phyloP scores from a whole-genome alignment of 2,329 filamentous ascomycete genomes.

The Metarhizium album region DNA sequence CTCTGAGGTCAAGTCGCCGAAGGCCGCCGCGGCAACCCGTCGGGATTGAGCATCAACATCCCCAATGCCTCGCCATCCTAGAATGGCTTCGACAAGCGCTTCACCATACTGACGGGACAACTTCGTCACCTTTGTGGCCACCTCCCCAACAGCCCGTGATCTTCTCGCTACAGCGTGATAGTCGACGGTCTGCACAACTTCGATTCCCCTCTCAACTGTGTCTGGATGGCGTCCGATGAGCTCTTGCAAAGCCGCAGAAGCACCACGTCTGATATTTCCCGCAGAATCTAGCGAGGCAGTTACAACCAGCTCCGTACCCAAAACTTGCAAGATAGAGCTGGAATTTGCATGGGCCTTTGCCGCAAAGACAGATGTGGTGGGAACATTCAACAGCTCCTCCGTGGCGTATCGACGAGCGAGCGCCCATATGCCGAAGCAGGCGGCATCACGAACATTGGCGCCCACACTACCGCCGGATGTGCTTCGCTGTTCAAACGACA shows the following conservation, averaged over 20 bases:
- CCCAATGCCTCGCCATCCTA: slow-evolving; percentile 82
- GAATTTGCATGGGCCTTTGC: slow-evolving; percentile 24
- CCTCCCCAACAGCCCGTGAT: slow-evolving; percentile 67
- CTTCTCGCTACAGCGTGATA: slow-evolving; percentile 89
- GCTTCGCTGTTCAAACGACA: slow-evolving; percentile 82
- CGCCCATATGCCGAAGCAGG: slow-evolving; percentile 94
- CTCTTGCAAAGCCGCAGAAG: slow-evolving; percentile 89
- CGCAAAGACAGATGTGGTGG: slow-evolving; percentile 33
- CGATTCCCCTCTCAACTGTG: slow-evolving; percentile 69
- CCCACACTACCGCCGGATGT: slow-evolving; percentile 78
- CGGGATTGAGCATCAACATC: slow-evolving; percentile 67
- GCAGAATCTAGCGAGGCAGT: slow-evolving; percentile 79
- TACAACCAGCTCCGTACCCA: slow-evolving; percentile 72
- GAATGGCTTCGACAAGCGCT: slow-evolving; percentile 57
- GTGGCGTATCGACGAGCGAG: slow-evolving; percentile 80
- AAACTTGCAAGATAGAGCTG: slow-evolving; percentile 55
- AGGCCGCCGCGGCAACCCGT: slow-evolving; percentile 57
- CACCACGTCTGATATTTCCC: slow-evolving; percentile 85
- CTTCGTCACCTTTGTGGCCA: slow-evolving; percentile 57
- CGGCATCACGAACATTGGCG: slow-evolving; percentile 85
- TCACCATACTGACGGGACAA: slow-evolving; percentile 59
- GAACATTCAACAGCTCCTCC: slow-evolving; percentile 57
- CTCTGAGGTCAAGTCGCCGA: slow-evolving; percentile 47
- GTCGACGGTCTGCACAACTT: slow-evolving; percentile 80
- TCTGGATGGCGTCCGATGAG: slow-evolving; percentile 88